Evolutionary conservation across 2,329 filamentous ascomycete species (phyloP).

Genomic region (Colletotrichum eremochloae): DNA sequence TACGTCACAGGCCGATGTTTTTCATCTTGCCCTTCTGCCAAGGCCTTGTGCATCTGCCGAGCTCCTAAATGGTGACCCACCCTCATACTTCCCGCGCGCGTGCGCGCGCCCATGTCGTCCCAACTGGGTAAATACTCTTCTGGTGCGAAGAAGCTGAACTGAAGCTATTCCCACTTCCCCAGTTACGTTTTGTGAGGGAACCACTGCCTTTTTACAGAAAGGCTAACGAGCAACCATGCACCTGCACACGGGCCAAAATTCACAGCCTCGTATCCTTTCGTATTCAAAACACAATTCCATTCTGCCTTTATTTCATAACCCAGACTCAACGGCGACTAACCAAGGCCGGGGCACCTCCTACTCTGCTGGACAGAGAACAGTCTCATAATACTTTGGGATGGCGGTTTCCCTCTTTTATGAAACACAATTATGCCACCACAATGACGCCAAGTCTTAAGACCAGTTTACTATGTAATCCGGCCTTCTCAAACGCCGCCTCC

Average conservation of each 20-base stretch:
- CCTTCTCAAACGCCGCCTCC: not conserved
- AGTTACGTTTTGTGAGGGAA: conserved; percentile 13
- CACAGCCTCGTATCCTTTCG: not conserved
- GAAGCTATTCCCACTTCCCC: conserved; percentile 35
- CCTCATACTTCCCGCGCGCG: conserved; percentile 27
- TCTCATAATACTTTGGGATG: not conserved
- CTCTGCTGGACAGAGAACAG: not conserved
- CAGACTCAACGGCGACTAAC: not conserved
- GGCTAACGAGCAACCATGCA: not conserved
- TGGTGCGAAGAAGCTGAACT: not conserved
- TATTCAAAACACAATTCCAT: not conserved
- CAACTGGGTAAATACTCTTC: not conserved
- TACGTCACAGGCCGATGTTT: conserved; percentile 18
- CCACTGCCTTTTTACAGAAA: not conserved
- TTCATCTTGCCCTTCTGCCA: not conserved
- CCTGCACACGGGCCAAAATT: not conserved
- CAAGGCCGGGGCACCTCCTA: not conserved
- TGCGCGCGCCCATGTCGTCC: not conserved
- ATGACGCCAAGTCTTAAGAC: not conserved
- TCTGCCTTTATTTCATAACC: not conserved
- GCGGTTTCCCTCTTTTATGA: not conserved
- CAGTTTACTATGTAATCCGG: not conserved
- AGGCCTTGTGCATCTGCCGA: not conserved
- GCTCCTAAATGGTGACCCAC: not conserved
- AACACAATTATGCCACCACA: not conserved